A percentile compares a stretch with the other conserved stretches of the same genome.
Evolutionary conservation across 345 rosid genomes (phyloP).

Genomic region (Viola odorata): DNA sequence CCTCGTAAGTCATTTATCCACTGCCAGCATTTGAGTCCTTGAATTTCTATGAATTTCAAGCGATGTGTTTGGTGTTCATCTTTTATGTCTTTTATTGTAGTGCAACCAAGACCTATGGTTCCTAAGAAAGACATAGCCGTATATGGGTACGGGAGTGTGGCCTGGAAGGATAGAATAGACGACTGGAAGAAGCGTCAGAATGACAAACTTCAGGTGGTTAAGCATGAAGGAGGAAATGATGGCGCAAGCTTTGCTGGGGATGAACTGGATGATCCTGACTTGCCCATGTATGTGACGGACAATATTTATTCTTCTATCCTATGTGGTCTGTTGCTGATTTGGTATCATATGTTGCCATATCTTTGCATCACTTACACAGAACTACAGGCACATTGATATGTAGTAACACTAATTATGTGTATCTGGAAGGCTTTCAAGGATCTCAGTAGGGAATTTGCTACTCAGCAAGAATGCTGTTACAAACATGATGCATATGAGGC

Average conservation of each 20-base stretch:
- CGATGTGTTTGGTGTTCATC: slow-evolving; percentile 7
- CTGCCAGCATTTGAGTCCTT: background rate
- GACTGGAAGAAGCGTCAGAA: slow-evolving; percentile 84
- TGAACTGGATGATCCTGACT: slow-evolving; percentile 72
- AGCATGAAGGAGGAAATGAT: slow-evolving; percentile 66
- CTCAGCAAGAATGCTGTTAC: no score
- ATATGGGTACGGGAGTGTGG: slow-evolving; percentile 93
- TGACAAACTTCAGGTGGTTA: slow-evolving; percentile 76
- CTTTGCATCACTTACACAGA: no score
- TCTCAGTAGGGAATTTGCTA: no score
- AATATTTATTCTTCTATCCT: background rate
- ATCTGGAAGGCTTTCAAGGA: no score
- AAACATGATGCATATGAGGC: no score
- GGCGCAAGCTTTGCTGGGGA: slow-evolving; percentile 51
- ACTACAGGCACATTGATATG: no score
- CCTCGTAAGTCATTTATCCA: slow-evolving; percentile 50
- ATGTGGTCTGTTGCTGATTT: no score
- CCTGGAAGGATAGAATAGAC: slow-evolving; percentile 97
- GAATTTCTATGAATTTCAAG: background rate
- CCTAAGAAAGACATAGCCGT: slow-evolving; percentile 81
- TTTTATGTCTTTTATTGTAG: slow-evolving; percentile 41
- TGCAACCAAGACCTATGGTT: slow-evolving; percentile 87
- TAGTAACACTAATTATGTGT: no score
- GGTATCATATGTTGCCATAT: no score
- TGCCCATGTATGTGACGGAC: slow-evolving; percentile 68